phyloP scores from a whole-genome alignment of 2,329 filamentous ascomycete species.

The Fusarium cicatricum region DNA sequence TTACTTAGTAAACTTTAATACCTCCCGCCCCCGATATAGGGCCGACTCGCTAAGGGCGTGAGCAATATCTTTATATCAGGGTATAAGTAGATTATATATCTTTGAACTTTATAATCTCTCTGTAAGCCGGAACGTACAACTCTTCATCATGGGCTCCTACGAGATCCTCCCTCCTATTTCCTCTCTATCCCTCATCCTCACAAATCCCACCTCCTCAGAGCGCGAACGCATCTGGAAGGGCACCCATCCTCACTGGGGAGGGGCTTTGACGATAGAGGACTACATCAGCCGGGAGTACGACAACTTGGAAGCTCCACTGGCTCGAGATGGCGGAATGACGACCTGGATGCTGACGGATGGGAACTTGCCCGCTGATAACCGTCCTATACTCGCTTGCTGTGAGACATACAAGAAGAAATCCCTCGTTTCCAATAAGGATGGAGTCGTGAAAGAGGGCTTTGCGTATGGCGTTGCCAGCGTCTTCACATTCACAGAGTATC shows the following conservation, averaged over 20 bases:
- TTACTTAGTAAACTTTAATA: too few species aligned
- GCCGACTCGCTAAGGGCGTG: slow-evolving; percentile 11
- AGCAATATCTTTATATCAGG: not conserved
- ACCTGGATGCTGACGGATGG: slow-evolving; percentile 70
- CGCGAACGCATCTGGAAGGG: slow-evolving; percentile 61
- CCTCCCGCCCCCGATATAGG: slow-evolving; percentile 23
- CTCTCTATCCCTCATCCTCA: slow-evolving; percentile 50
- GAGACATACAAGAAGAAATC: slow-evolving; percentile 70
- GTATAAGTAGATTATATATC: slow-evolving; percentile 11
- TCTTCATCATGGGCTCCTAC: slow-evolving; percentile 29
- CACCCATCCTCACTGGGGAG: slow-evolving; percentile 67
- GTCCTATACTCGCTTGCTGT: slow-evolving; percentile 68
- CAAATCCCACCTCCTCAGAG: slow-evolving; percentile 65
- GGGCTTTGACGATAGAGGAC: slow-evolving; percentile 59
- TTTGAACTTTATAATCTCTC: not conserved
- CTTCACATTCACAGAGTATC: slow-evolving; percentile 73
- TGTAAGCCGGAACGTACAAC: not conserved
- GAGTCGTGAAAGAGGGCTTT: slow-evolving; percentile 59
- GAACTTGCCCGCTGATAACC: slow-evolving; percentile 47
- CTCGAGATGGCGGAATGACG: slow-evolving; percentile 65
- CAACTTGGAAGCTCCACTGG: slow-evolving; percentile 65
- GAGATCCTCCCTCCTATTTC: slow-evolving; percentile 34
- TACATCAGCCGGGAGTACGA: slow-evolving; percentile 69
- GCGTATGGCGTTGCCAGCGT: slow-evolving; percentile 83
- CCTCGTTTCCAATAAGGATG: slow-evolving; percentile 52